Evolutionary conservation across 23 red algal genomes (phyloP).

Genomic region (Agarophyton chilense): DNA sequence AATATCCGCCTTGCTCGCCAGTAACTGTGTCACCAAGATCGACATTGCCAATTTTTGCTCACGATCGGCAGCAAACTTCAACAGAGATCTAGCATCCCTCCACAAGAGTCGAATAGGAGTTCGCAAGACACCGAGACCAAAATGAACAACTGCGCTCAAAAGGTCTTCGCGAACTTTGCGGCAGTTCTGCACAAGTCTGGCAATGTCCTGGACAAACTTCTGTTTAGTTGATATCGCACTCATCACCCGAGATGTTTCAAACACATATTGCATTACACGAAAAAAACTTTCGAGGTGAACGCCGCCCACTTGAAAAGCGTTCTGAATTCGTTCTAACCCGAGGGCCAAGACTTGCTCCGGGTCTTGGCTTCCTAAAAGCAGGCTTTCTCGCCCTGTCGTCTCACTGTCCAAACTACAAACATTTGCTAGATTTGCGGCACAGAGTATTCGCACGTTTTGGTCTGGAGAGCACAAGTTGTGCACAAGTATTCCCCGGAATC

Average conservation of each 20-base stretch:
- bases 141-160: constrained; percentile 41
- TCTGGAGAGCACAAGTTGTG: background rate
- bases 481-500: constrained; percentile 9
- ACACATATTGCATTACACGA: constrained; percentile 3
- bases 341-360: background rate
- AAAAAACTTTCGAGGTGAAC: background rate
- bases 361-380: background rate
- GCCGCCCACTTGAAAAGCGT: background rate
- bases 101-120: constrained; percentile 57
- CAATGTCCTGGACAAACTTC: constrained; percentile 34
- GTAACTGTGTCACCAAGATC: background rate
- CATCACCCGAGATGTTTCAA: constrained; percentile 15
- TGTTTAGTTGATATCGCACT: background rate
- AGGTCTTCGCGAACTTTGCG: background rate
- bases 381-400: too few relatives aligned
- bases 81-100: constrained; percentile 27
- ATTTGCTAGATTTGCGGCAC: background rate
- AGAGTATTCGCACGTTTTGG: background rate
- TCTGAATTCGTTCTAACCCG: background rate
- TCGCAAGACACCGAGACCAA: constrained; percentile 44
- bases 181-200: constrained; percentile 10
- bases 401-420: background rate
- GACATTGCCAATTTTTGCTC: constrained; percentile 13
- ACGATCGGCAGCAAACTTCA: constrained; percentile 20
- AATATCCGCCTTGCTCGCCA: background rate